Evolutionary conservation across 257 asterid species (phyloP).

Genomic region (Rauvolfia tetraphylla): DNA sequence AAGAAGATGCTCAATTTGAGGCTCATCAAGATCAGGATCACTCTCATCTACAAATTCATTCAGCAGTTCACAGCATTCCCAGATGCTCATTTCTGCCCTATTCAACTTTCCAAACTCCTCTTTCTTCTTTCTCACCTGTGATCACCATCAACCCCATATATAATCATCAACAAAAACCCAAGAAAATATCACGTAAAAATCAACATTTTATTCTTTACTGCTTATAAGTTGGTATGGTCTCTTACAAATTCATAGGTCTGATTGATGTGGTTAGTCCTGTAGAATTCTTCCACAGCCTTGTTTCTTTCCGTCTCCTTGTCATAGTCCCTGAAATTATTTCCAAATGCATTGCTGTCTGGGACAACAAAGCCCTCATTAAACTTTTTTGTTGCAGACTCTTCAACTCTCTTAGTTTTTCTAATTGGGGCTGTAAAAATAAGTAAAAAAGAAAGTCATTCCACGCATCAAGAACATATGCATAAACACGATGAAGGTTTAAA

Average conservation of each 20-base stretch:
- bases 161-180: background rate
- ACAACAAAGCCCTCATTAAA: background rate
- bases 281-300: conserved; percentile 18
- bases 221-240: background rate
- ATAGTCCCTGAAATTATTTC: conserved; percentile 20
- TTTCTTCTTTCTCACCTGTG: conserved; percentile 12
- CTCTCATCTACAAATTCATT: conserved; percentile 23
- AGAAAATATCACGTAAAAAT: background rate
- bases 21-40: conserved; percentile 8
- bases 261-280: conserved; percentile 17
- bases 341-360: conserved; percentile 16
- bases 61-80: conserved; percentile 23
- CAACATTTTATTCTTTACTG: background rate
- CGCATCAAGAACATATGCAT: background rate
- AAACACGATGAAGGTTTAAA: too few relatives aligned
- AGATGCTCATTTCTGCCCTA: conserved; percentile 17
- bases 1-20: conserved; percentile 22
- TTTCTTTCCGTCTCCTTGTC: conserved; percentile 12
- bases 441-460: background rate
- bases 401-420: background rate
- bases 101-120: conserved; percentile 15
- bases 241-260: conserved; percentile 20
- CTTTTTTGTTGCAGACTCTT: background rate
- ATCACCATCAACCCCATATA: background rate
- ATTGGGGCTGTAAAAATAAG: conserved; percentile 1